Base-by-base conservation (phyloP, 2,329 filamentous ascomycete genomes). In the Ilyonectria mors-panacis region DNA sequence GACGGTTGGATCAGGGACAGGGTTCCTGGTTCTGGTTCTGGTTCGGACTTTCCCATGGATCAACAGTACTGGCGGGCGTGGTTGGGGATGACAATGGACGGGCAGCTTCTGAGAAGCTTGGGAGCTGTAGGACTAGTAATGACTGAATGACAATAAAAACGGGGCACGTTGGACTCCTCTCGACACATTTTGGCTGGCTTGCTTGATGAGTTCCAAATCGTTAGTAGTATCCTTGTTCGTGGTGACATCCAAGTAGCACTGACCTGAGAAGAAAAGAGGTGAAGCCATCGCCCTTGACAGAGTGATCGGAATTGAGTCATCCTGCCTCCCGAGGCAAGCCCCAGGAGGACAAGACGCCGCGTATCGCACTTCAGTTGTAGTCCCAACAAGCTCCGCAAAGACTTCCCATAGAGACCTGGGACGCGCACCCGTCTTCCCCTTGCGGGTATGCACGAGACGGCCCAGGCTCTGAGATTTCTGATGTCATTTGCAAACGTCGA, bases 231-330 rank as follows among this genome's bases (percentile, higher is more conserved):
- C 70, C 76, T 76, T 70, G 53, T 39, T 33, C 62, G 23, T 17
- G 1, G 12, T 3, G 39, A 3, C 23, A 44, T 37, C 23, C 21
- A 48, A 35, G 21, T 19, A 66, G 53, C 23, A 76, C 77, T 78
- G 71, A 79, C 77, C 75, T 76, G 63, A 15, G 65, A 68, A 74
- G 45, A 75, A 77, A 77, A 78, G 71, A 72, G 74, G 69, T 81
- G 79, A 82, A 81, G 79, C 72, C 91, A 89, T 89, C 91, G 88
- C 89, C 91, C 92, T 88, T 90, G 88, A 87, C 91, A 92, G 92
- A 94, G 89, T 94, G 91, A 95, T 94, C 92, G 91, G 93, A 94
- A 94, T 95, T 92, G 92, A 94, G 93, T 94, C 86, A 80, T 91
- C 79, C 63, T 53, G 81, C 77, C 70, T 68, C 70, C 72, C 56